These are phyloP conservation scores for Dictyostelium capitatum DNA, from an alignment of 78 protist species.

Conservation along the genomic window DNA sequence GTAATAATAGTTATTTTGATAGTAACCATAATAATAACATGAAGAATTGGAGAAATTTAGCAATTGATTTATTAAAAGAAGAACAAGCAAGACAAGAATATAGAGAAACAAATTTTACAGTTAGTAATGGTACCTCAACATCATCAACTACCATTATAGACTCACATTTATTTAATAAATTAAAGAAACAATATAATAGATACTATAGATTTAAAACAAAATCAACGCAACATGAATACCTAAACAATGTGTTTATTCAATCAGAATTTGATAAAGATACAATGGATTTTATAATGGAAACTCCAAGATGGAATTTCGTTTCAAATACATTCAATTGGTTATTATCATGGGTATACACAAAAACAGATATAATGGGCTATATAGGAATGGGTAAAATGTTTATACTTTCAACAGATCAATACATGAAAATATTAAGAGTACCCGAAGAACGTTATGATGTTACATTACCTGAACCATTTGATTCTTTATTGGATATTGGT, in stretches of 20 bases:
- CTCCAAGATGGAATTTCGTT: conserved; percentile 67
- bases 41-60: conserved; percentile 55
- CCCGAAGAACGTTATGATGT: background rate
- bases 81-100: background rate
- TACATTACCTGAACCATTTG: background rate
- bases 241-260: conserved; percentile 2
- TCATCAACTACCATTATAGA: background rate
- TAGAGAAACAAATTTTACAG: background rate
- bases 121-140: background rate
- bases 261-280: conserved; percentile 36
- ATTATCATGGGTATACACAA: conserved; percentile 50
- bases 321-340: conserved; percentile 32
- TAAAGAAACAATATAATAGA: conserved; percentile 32
- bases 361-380: conserved; percentile 67
- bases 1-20: background rate
- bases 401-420: conserved; percentile 66
- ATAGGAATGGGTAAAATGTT: conserved; percentile 82
- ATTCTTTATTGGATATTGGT: conserved; percentile 79
- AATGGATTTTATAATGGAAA: conserved; percentile 29
- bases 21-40: conserved; percentile 3
- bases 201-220: conserved; percentile 26
- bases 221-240: background rate
- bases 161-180: background rate
- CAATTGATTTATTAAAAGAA: conserved; percentile 64
- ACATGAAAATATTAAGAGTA: conserved; percentile 1